These are phyloP conservation scores for Capronia epimyces DNA, from an alignment of 2,329 filamentous ascomycete genomes.

Conservation along the genomic window DNA sequence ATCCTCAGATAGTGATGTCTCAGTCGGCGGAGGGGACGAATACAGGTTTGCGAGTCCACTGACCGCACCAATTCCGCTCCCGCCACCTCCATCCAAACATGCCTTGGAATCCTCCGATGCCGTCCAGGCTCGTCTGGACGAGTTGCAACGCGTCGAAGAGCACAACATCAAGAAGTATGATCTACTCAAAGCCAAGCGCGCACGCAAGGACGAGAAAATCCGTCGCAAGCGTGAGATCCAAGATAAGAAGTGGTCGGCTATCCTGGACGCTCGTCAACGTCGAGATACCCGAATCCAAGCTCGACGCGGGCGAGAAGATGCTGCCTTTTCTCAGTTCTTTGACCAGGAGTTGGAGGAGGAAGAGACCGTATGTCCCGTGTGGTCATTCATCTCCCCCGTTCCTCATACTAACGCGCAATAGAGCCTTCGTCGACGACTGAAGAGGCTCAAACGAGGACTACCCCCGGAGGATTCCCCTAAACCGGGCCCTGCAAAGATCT, in stretches of 20 bases:
- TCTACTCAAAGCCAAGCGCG: slow-evolving; percentile 24
- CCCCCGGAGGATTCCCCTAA: slow-evolving; percentile 25
- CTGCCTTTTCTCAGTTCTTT: slow-evolving; percentile 25
- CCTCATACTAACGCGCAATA: slow-evolving; percentile 11
- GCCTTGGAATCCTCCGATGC: slow-evolving; percentile 25
- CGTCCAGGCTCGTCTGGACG: slow-evolving; percentile 23
- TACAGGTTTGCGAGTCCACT: slow-evolving; percentile 17
- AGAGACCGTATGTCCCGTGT: slow-evolving; percentile 19
- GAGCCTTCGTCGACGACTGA: slow-evolving; percentile 27
- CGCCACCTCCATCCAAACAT: slow-evolving; percentile 25
- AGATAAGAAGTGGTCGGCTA: slow-evolving; percentile 25
- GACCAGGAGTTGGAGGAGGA: slow-evolving; percentile 28
- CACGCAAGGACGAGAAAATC: slow-evolving; percentile 28
- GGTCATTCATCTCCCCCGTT: not conserved
- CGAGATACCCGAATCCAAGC: slow-evolving; percentile 23
- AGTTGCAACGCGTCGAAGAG: slow-evolving; percentile 25
- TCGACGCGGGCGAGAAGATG: slow-evolving; percentile 25
- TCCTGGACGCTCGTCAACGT: slow-evolving; percentile 26
- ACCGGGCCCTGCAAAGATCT: slow-evolving; percentile 10
- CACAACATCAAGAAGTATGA: slow-evolving; percentile 26
- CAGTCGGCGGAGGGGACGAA: slow-evolving; percentile 18
- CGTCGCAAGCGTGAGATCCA: slow-evolving; percentile 24
- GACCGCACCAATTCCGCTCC: slow-evolving; percentile 23
- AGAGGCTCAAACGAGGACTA: slow-evolving; percentile 27
- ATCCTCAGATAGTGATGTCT: slow-evolving; percentile 27